phyloP scores from a whole-genome alignment of 805 yeast species.

The Saccharomycopsis sp. region DNA sequence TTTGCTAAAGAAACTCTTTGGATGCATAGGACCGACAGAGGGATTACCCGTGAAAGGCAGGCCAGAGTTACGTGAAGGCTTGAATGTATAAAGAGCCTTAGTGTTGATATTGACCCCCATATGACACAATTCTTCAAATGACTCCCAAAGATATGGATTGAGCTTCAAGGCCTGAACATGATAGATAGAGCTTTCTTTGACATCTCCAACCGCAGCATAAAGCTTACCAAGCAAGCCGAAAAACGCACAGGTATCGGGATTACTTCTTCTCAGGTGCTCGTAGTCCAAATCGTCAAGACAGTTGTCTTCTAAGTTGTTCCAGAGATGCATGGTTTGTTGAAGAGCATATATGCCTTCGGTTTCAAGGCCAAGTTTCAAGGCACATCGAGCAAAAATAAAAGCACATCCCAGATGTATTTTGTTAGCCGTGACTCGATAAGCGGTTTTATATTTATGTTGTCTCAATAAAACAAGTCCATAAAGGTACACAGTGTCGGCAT shows the following conservation, averaged over 20 bases:
- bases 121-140: slow-evolving; percentile 67
- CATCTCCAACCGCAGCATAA: slow-evolving; percentile 50
- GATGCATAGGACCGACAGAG: neutral
- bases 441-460: slow-evolving; percentile 53
- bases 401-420: slow-evolving; percentile 65
- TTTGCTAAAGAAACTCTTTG: slow-evolving; percentile 4
- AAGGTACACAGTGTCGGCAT: slow-evolving; percentile 57
- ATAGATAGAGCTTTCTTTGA: slow-evolving; percentile 56
- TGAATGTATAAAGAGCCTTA: slow-evolving; percentile 41
- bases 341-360: slow-evolving; percentile 57
- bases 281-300: slow-evolving; percentile 27
- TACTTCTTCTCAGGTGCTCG: slow-evolving; percentile 30
- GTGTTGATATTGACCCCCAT: slow-evolving; percentile 67
- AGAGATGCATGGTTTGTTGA: slow-evolving; percentile 32
- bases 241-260: slow-evolving; percentile 68
- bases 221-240: slow-evolving; percentile 66
- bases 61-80: neutral
- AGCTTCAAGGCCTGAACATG: slow-evolving; percentile 62
- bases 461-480: slow-evolving; percentile 63
- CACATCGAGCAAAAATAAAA: slow-evolving; percentile 65
- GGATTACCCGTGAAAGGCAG: neutral
- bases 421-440: slow-evolving; percentile 44
- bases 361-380: slow-evolving; percentile 46
- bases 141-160: slow-evolving; percentile 84
- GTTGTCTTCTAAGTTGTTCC: slow-evolving; percentile 27